A percentile compares a stretch with the other conserved stretches of the same genome.
Evolutionary conservation across 164 flowering plant species (phyloP).

Genomic region (Stephania cephalantha): DNA sequence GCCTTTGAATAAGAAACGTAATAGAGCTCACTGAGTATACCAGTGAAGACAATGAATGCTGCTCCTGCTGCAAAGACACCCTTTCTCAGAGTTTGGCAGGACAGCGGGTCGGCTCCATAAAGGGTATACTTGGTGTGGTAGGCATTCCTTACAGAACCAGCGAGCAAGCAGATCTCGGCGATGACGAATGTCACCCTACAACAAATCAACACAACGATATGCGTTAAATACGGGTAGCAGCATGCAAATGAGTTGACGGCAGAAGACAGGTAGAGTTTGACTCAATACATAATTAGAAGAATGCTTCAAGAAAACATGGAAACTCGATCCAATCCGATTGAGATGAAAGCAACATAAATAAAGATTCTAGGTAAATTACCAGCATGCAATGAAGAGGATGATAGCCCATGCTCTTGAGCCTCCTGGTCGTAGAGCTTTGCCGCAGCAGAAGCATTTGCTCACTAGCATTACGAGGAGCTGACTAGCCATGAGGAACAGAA

Average conservation of each 20-base stretch:
- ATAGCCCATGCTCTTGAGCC: constrained; percentile 85
- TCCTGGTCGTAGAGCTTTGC: constrained; percentile 64
- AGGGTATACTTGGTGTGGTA: constrained; percentile 69
- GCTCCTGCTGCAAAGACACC: constrained; percentile 86
- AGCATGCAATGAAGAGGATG: constrained; percentile 70
- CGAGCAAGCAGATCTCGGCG: constrained; percentile 77
- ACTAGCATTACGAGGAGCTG: constrained; percentile 59
- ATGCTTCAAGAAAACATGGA: too few species aligned
- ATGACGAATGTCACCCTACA: constrained; percentile 65
- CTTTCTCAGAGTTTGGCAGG: constrained; percentile 64
- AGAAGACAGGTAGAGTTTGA: too few species aligned
- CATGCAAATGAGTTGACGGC: too few species aligned
- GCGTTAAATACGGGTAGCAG: neutral
- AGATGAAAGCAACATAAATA: neutral
- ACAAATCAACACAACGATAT: neutral
- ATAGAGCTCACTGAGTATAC: constrained; percentile 54
- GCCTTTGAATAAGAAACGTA: constrained; percentile 55
- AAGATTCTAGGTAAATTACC: constrained; percentile 41
- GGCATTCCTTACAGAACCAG: constrained; percentile 82
- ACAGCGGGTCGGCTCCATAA: constrained; percentile 27
- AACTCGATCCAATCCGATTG: too few species aligned
- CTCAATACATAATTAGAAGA: too few species aligned
- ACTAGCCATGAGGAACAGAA: constrained; percentile 60
- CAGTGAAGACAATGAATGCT: constrained; percentile 60
- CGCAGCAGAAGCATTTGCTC: constrained; percentile 91